These are phyloP conservation scores for Penicillium diatomitis DNA, from an alignment of 495 filamentous ascomycete species.

Conservation along the genomic window DNA sequence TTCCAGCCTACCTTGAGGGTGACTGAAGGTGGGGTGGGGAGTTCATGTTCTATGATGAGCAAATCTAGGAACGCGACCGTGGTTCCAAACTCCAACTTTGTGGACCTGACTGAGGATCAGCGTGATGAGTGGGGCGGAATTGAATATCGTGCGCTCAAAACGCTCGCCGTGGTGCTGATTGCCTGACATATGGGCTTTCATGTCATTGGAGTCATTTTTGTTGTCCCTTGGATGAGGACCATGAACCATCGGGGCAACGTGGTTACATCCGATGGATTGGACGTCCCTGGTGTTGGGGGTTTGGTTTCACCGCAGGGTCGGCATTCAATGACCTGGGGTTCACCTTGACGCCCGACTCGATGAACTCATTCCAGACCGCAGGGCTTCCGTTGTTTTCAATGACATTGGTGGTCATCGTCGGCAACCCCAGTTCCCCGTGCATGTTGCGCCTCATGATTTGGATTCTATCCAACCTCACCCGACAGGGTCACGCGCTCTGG, in stretches of 20 bases:
- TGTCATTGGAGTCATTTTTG: constrained; percentile 56
- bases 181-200: constrained; percentile 71
- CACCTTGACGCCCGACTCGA: constrained; percentile 84
- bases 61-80: constrained; percentile 64
- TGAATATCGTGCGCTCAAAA: constrained; percentile 86
- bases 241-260: constrained; percentile 46
- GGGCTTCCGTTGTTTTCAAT: constrained; percentile 65
- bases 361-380: constrained; percentile 75
- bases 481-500: constrained; percentile 56
- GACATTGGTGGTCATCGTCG: constrained; percentile 76
- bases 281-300: constrained; percentile 67
- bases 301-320: constrained; percentile 73
- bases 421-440: constrained; percentile 90
- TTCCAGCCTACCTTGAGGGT: too few relatives aligned
- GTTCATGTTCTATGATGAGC: too few relatives aligned
- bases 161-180: constrained; percentile 65
- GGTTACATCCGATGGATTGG: constrained; percentile 52
- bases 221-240: constrained; percentile 72
- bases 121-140: constrained; percentile 87
- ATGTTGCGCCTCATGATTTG: constrained; percentile 89
- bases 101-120: constrained; percentile 81
- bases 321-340: constrained; percentile 85
- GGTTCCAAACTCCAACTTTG: constrained; percentile 83
- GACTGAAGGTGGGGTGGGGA: too few relatives aligned
- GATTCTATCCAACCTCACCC: constrained; percentile 50